Evolutionary conservation across 1,284 basidiomycete genomes (phyloP), one percentile per base, ranked within the genome.

Genomic region (Ceratorhiza oryzae-sativae): DNA sequence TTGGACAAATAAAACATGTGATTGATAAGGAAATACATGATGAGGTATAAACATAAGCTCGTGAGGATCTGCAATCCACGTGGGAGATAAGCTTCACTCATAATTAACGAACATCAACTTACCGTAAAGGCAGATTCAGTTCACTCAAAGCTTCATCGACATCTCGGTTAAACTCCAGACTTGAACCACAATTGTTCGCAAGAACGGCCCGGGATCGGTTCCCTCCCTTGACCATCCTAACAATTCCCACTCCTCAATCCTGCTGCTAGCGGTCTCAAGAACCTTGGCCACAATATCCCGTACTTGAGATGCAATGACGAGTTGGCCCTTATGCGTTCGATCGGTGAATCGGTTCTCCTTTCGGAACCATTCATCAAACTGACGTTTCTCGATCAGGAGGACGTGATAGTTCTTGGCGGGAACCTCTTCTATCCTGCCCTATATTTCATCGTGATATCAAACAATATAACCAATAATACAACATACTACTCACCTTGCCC

Each of bases 301-400:
- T 15, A 70, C 67, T 48, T 70, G 67, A 20, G 67, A 49, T 8
- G 67, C 67, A 32, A 58, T 36, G 8, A 55, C 42, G 20, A 70
- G 45, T 45, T 70, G 67, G n/a, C 53, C 34, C 48, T 70, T 70
- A 18, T 70, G 27, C 1, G 53, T 46, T 20, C 67, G 53, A 27
- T 70, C 67, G 41, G 53, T 58, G 30, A 58, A 70, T 30, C 41
- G 3, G 53, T 70, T 70, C 55, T 70, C 67, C 3, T n/a, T 45
- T 1, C 67, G 67, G 55, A 70, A 70, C 67, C 67, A 70, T 45
- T 70, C 67, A 25, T 70, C 67, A 20, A 70, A 70, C 32, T 70
- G 67, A n/a, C 67, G 67, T 41, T 58, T 56, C 53, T 70, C 67
- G 36, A 70, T 41, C 1, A 70, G 55, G 10, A 70, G 55, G 18